A percentile compares a stretch with the other conserved stretches of the same genome.
Evolutionary conservation across 108 stramenopile genomes (phyloP).

Genomic region (Stephanodiscus triporus): DNA sequence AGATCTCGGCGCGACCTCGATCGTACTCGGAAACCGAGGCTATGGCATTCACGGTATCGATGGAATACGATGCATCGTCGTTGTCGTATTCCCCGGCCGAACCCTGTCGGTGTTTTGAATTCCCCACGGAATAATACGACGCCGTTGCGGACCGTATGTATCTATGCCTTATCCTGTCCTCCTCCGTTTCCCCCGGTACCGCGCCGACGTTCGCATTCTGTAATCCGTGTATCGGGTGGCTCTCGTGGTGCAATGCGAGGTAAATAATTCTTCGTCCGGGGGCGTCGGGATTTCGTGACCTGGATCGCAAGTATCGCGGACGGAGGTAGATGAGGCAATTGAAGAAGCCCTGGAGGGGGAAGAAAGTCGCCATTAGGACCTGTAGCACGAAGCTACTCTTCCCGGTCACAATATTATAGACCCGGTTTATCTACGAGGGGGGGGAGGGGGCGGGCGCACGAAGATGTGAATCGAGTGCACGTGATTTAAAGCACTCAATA

Average conservation of each 20-base stretch:
- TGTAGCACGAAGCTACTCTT: conserved; percentile 33
- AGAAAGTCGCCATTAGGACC: conserved; percentile 49
- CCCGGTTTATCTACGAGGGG: conserved; percentile 29
- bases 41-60: not conserved
- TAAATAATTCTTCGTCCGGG: conserved; percentile 9
- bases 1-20: not conserved
- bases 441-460: not conserved
- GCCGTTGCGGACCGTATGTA: not conserved
- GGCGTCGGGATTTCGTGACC: conserved; percentile 29
- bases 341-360: conserved; percentile 68
- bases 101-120: not conserved
- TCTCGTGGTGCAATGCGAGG: conserved; percentile 32
- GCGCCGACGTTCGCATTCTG: not conserved
- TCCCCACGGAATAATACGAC: conserved; percentile 1
- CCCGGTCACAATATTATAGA: conserved; percentile 30
- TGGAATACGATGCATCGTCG: conserved; percentile 5
- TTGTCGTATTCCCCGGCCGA: not conserved
- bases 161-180: not conserved
- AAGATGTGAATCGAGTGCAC: not conserved
- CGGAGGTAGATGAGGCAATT: conserved; percentile 53
- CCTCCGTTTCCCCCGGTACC: not conserved
- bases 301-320: conserved; percentile 48
- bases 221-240: conserved; percentile 23
- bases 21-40: not conserved
- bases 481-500: too few relatives aligned